Evolutionary conservation across 495 filamentous ascomycete genomes (phyloP).

Genomic region (Penicillium pancosmium): DNA sequence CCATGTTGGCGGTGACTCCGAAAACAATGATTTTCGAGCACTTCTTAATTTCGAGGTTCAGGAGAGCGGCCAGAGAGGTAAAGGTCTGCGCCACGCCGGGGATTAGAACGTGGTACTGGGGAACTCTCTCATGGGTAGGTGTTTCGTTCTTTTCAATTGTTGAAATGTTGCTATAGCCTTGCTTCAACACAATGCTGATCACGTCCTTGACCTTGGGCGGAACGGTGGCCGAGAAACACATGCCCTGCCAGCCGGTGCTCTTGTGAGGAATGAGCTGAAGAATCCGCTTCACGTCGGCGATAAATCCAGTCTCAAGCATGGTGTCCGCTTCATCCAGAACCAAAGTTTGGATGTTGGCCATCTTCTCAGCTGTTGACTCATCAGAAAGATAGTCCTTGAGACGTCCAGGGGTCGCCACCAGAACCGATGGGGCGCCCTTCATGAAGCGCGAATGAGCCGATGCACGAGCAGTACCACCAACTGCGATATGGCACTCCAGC

Average conservation of each 20-base stretch:
- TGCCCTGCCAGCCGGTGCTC: slow-evolving; percentile 61
- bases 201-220: slow-evolving; percentile 64
- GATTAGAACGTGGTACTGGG: slow-evolving; percentile 60
- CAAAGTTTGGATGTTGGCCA: slow-evolving; percentile 57
- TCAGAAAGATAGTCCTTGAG: slow-evolving; percentile 63
- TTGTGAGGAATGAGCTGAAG: slow-evolving; percentile 60
- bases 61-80: slow-evolving; percentile 49
- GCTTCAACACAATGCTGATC: slow-evolving; percentile 56
- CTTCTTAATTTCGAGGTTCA: slow-evolving; percentile 46
- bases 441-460: slow-evolving; percentile 48
- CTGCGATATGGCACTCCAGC: slow-evolving; percentile 55
- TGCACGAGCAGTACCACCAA: slow-evolving; percentile 55
- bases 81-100: slow-evolving; percentile 57
- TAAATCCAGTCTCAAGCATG: slow-evolving; percentile 65
- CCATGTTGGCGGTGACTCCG: slow-evolving; percentile 65
- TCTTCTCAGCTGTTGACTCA: slow-evolving; percentile 38
- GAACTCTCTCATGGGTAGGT: slow-evolving; percentile 62
- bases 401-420: slow-evolving; percentile 66
- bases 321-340: slow-evolving; percentile 71
- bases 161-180: slow-evolving; percentile 61
- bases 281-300: slow-evolving; percentile 60
- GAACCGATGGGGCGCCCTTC: slow-evolving; percentile 52
- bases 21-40: slow-evolving; percentile 70
- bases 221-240: slow-evolving; percentile 75
- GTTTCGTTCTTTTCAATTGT: slow-evolving; percentile 63